phyloP scores from a whole-genome alignment of 495 filamentous ascomycete genomes.

The Pyrenula massariospora region DNA sequence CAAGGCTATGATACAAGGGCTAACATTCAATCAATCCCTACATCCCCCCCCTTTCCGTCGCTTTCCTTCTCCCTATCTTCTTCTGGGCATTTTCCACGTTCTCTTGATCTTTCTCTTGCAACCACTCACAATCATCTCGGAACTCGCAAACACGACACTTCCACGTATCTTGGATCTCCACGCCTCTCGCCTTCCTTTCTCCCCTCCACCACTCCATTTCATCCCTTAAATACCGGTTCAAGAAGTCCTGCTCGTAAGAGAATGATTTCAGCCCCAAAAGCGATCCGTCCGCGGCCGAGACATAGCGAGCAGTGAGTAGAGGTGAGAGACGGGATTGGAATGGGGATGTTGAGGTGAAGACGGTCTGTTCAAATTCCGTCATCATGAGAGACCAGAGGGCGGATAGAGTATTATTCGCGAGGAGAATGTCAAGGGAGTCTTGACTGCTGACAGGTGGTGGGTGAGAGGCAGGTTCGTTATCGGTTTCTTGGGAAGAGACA shows the following conservation, averaged over 20 bases:
- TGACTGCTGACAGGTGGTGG: slow-evolving; percentile 19
- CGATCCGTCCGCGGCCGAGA: slow-evolving; percentile 21
- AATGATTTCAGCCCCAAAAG: slow-evolving; percentile 61
- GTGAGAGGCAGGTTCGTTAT: slow-evolving; percentile 18
- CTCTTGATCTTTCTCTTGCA: slow-evolving; percentile 40
- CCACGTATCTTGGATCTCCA: slow-evolving; percentile 77
- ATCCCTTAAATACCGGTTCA: slow-evolving; percentile 53
- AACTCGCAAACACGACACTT: slow-evolving; percentile 70
- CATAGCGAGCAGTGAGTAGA: slow-evolving; percentile 31
- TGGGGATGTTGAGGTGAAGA: slow-evolving; percentile 47
- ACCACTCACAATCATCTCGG: slow-evolving; percentile 47
- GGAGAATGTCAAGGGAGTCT: slow-evolving; percentile 41
- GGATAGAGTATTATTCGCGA: slow-evolving; percentile 45
- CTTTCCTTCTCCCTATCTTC: slow-evolving; percentile 1
- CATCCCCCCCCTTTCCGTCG: neutral
- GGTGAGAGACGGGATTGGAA: slow-evolving; percentile 21
- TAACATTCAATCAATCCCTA: neutral
- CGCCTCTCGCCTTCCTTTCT: slow-evolving; percentile 62
- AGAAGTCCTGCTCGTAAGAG: slow-evolving; percentile 46
- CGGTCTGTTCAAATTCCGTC: slow-evolving; percentile 39
- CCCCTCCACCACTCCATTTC: slow-evolving; percentile 86
- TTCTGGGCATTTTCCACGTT: neutral
- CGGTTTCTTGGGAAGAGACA: slow-evolving; percentile 18
- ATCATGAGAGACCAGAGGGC: slow-evolving; percentile 60
- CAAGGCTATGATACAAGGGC: neutral